Base-by-base conservation (phyloP, 2,329 filamentous ascomycete genomes). In the Orbilia ellipsospora region DNA sequence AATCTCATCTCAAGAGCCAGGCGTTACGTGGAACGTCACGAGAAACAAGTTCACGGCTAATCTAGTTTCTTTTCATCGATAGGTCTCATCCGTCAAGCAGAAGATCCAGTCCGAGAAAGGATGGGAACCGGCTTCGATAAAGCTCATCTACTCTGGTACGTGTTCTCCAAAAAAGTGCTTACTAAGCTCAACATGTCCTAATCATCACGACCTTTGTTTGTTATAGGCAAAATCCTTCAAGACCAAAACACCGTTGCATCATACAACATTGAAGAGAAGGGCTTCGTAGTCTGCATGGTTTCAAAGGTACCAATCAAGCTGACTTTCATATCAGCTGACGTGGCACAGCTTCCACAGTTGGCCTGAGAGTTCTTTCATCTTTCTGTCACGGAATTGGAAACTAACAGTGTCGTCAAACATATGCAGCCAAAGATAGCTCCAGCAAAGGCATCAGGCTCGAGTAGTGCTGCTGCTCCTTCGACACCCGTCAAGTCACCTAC, bases 221-320 rank as follows among this genome's bases (percentile, higher is more conserved):
- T 36, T 18, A 18, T 10, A 97, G 94, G 95, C 85, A 99, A 99
- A 86, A 98, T 99, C 80, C 86, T 99, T 78, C 94, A 97, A 84
- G 94, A 99, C 90, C 93, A 93, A 77, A 95, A 97, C 82, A 97
- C 94, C 1, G 92, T 99, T 80, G 93, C 93, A 83, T 94, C 92
- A 48, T 98, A 98, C 86, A 97, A 93, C 84, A 98, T 99, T 78
- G 94, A 99, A 84, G 95, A 98, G 88, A 99, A 98, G 87, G 95
- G 95, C 44, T 99, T 98, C 83, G 93, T 99, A 80, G 95, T 99
- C 76, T 99, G 95, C 85, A 97, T 99, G 90, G 90, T 96, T 80
- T 93, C 92, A 82, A 98, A 98, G 92, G 94, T 96, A 85, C 77
- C 83, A 77, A 65, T 40, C 28, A 70, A 50, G 61, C 76, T 13